A percentile compares a stretch with the other conserved stretches of the same genome.
Evolutionary conservation across 495 filamentous ascomycete genomes (phyloP).

Genomic region (Daldinia childiae): DNA sequence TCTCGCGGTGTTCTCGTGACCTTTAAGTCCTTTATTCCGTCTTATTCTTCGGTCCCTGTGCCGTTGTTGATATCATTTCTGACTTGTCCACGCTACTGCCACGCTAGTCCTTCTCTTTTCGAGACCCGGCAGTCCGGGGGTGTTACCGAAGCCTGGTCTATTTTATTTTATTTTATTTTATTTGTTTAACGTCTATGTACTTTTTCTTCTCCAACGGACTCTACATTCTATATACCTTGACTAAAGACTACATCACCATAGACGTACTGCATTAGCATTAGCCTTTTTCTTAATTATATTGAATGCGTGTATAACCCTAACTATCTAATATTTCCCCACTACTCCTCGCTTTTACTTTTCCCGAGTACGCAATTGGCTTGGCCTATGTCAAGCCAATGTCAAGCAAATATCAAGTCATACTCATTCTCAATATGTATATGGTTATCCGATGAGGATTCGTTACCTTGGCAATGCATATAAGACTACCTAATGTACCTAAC

Average conservation of each 20-base stretch:
- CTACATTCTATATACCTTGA: neutral
- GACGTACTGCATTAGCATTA: neutral
- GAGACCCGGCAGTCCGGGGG: constrained; percentile 36
- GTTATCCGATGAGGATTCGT: constrained; percentile 17
- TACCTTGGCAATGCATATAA: constrained; percentile 14
- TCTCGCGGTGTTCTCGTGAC: constrained; percentile 36
- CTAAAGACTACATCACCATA: neutral
- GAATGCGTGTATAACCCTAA: neutral
- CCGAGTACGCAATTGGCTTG: constrained; percentile 23
- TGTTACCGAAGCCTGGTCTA: neutral
- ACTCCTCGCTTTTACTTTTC: constrained; percentile 32
- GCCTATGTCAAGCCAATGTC: constrained; percentile 19
- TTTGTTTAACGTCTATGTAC: neutral
- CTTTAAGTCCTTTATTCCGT: constrained; percentile 21
- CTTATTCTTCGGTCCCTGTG: constrained; percentile 1
- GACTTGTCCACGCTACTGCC: constrained; percentile 3
- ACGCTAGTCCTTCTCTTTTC: constrained; percentile 17
- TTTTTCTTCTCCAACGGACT: neutral
- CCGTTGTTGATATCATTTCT: constrained; percentile 21
- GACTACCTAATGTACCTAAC: no score
- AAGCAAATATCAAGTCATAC: no score
- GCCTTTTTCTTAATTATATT: neutral
- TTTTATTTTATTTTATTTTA: no score
- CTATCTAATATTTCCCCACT: constrained; percentile 5
- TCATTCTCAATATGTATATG: neutral